A percentile compares a stretch with the other conserved stretches of the same genome.
phyloP scores from a whole-genome alignment of 1,139 yeast species.

The Lodderomyces jiufengensis region DNA sequence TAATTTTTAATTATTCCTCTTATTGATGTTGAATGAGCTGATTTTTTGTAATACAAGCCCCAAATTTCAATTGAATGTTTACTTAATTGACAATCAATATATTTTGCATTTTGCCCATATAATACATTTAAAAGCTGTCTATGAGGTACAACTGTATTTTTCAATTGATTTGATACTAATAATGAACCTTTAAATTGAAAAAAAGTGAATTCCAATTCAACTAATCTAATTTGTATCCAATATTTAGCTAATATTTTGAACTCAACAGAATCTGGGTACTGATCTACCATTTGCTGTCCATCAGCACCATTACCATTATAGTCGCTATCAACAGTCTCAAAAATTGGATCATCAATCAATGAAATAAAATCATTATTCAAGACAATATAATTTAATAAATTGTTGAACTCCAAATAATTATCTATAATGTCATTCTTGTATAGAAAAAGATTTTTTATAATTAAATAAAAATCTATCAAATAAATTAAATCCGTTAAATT shows the following conservation, averaged over 20 bases:
- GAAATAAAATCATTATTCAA: conserved; percentile 26
- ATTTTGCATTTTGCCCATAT: conserved; percentile 18
- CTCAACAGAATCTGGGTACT: conserved; percentile 15
- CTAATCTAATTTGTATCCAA: conserved; percentile 30
- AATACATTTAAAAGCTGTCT: conserved; percentile 14
- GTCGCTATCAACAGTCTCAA: conserved; percentile 3
- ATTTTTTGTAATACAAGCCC: conserved; percentile 26
- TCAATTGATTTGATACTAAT: conserved; percentile 26
- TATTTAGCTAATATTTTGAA: conserved; percentile 21
- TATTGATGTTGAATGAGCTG: conserved; percentile 14
- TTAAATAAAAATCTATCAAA: conserved; percentile 30
- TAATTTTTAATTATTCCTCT: conserved; percentile 20
- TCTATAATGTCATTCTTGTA: conserved; percentile 23
- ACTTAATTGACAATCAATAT: conserved; percentile 14
- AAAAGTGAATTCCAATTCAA: conserved; percentile 28
- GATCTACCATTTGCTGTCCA: conserved; percentile 6
- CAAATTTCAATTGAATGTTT: conserved; percentile 18
- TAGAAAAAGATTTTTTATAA: conserved; percentile 23
- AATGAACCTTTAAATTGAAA: conserved; percentile 32
- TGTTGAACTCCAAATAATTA: conserved; percentile 31
- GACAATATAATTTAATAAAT: conserved; percentile 25
- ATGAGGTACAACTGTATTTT: conserved; percentile 28
- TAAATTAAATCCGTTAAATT: conserved; percentile 25
- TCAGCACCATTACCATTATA: conserved; percentile 3
- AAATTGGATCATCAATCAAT: conserved; percentile 16